Evolutionary conservation across 257 asterid genomes (phyloP).

Genomic region (Solanum tacnaense): DNA sequence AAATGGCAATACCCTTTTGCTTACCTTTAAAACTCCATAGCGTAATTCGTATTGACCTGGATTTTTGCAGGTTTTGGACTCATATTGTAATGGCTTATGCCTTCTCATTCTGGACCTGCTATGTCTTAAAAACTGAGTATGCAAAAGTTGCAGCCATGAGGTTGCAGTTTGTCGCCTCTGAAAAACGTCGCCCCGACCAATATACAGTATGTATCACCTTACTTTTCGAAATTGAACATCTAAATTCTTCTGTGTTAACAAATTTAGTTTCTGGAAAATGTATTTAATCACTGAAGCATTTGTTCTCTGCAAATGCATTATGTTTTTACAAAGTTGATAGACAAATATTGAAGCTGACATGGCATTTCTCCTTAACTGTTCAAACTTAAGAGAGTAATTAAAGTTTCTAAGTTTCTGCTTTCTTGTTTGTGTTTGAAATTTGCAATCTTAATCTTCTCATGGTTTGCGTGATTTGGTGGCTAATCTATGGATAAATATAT

Average conservation of each 20-base stretch:
- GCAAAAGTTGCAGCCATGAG: conserved; percentile 63
- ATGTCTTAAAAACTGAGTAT: conserved; percentile 54
- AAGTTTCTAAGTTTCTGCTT: neutral
- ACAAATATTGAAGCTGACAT: neutral
- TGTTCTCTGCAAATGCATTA: neutral
- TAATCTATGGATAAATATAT: neutral
- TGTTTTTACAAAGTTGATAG: neutral
- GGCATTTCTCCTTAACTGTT: neutral
- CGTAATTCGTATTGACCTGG: neutral
- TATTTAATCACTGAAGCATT: neutral
- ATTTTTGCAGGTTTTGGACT: conserved; percentile 77
- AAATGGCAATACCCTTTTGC: neutral
- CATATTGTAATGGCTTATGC: conserved; percentile 88
- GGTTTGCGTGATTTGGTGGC: neutral
- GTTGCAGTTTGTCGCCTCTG: conserved; percentile 80
- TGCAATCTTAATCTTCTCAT: neutral
- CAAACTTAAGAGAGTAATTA: neutral
- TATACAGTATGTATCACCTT: conserved; percentile 52
- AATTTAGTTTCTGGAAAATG: neutral
- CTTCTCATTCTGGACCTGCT: conserved; percentile 91
- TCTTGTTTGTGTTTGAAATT: neutral
- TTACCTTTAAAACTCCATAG: neutral
- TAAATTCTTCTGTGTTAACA: neutral
- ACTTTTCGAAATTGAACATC: neutral
- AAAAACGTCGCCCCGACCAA: conserved; percentile 89